Percentiles rank a stretch among this genome's conserved stretches.
Evolutionary conservation across 768 basidiomycete genomes (phyloP).

Genomic region (Infundibulicybe gibba): DNA sequence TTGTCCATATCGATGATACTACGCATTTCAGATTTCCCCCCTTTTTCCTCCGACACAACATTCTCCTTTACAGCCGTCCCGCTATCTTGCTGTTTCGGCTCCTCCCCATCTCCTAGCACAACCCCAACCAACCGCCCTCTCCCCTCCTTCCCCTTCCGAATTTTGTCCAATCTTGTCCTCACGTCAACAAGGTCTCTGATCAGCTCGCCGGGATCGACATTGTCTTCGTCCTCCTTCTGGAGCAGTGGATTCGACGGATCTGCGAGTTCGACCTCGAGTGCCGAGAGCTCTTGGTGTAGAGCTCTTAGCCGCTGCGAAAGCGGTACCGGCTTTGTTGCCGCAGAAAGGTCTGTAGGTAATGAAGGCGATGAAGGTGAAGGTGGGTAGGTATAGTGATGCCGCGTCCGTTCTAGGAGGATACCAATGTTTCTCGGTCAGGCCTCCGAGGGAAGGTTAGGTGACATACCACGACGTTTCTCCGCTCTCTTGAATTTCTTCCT

Average conservation of each 20-base stretch:
- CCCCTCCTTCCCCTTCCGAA: conserved; percentile 63
- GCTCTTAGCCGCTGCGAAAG: conserved; percentile 58
- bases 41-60: conserved; percentile 2
- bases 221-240: conserved; percentile 55
- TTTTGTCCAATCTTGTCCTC: conserved; percentile 62
- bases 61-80: conserved; percentile 6
- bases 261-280: conserved; percentile 80
- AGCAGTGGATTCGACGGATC: conserved; percentile 75
- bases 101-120: conserved; percentile 37
- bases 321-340: conserved; percentile 31
- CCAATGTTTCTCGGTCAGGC: conserved; percentile 21
- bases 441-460: neutral
- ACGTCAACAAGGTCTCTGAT: conserved; percentile 78
- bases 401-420: conserved; percentile 36
- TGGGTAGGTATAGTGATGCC: conserved; percentile 66
- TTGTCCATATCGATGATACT: conserved; percentile 74
- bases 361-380: conserved; percentile 55
- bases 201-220: conserved; percentile 70
- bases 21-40: conserved; percentile 34
- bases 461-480: conserved; percentile 56
- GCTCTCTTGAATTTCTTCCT: conserved; percentile 68
- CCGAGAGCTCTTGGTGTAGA: conserved; percentile 73
- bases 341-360: conserved; percentile 30
- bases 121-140: conserved; percentile 59
- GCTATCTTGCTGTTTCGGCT: conserved; percentile 10